These are phyloP conservation scores for Melastoma malabathricum DNA, from an alignment of 345 rosid species.

Conservation along the genomic window DNA sequence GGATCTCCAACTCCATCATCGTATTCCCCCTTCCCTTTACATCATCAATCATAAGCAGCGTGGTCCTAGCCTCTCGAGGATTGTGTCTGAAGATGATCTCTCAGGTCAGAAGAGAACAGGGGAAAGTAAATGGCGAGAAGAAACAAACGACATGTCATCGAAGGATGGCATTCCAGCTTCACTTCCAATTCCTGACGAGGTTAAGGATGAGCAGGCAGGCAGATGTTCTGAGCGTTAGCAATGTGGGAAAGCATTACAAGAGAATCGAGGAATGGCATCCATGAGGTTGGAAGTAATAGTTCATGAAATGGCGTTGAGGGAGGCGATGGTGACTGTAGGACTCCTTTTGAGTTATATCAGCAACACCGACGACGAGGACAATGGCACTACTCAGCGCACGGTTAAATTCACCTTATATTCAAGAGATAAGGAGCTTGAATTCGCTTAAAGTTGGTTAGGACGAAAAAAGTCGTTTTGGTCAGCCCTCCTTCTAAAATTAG, in stretches of 20 bases:
- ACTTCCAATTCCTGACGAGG: slow-evolving; percentile 14
- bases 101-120: slow-evolving; percentile 12
- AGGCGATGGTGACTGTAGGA: slow-evolving; percentile 30
- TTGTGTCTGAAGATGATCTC: slow-evolving; percentile 32
- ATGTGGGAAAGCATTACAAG: slow-evolving; percentile 5
- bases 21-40: slow-evolving; percentile 70
- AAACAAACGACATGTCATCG: slow-evolving; percentile 13
- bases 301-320: slow-evolving; percentile 14
- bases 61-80: slow-evolving; percentile 53
- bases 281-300: slow-evolving; percentile 15
- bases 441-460: no score
- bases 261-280: slow-evolving; percentile 1
- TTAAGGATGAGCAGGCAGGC: slow-evolving; percentile 8
- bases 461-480: no score
- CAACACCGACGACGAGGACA: slow-evolving; percentile 37
- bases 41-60: slow-evolving; percentile 74
- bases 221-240: slow-evolving; percentile 2
- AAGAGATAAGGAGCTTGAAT: no score
- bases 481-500: no score
- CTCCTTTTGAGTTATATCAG: slow-evolving; percentile 40
- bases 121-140: slow-evolving; percentile 14
- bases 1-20: slow-evolving; percentile 77
- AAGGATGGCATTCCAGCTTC: slow-evolving; percentile 17
- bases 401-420: slow-evolving; percentile 9
- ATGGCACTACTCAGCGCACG: slow-evolving; percentile 19